A percentile compares a stretch with the other conserved stretches of the same genome.
Conservation (phyloP, 179 eudicot species). For the Vitellaria paradoxa region DNA sequence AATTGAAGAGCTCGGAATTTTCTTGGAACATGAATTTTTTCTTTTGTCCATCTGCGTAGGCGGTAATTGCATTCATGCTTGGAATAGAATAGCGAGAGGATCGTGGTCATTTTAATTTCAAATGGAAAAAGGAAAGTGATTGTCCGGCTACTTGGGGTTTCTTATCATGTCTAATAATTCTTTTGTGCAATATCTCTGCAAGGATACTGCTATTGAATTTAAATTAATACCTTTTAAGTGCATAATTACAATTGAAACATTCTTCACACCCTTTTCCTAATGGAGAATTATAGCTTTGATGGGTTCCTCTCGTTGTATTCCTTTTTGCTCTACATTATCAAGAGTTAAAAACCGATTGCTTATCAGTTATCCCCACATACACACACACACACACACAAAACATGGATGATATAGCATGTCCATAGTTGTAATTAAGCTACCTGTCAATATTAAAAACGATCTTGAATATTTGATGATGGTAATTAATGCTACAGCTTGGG, state of each 20-base stretch:
- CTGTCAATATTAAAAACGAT: neutral
- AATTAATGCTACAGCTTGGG: slow-evolving; percentile 4
- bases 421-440: neutral
- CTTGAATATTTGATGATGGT: neutral
- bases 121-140: neutral
- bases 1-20: neutral
- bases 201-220: neutral
- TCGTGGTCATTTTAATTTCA: neutral
- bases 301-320: neutral
- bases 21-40: neutral
- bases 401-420: neutral
- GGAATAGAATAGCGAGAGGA: neutral
- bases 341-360: neutral
- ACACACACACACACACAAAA: too few relatives aligned
- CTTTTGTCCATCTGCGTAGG: neutral
- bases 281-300: neutral
- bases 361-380: too few relatives aligned
- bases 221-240: neutral
- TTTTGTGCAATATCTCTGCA: neutral
- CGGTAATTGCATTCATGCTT: neutral
- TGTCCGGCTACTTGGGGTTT: neutral
- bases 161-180: neutral
- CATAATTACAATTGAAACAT: neutral
- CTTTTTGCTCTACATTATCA: neutral
- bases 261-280: too few relatives aligned